Conservation (phyloP, 495 filamentous ascomycete species). For the Rusavskia elegans region DNA sequence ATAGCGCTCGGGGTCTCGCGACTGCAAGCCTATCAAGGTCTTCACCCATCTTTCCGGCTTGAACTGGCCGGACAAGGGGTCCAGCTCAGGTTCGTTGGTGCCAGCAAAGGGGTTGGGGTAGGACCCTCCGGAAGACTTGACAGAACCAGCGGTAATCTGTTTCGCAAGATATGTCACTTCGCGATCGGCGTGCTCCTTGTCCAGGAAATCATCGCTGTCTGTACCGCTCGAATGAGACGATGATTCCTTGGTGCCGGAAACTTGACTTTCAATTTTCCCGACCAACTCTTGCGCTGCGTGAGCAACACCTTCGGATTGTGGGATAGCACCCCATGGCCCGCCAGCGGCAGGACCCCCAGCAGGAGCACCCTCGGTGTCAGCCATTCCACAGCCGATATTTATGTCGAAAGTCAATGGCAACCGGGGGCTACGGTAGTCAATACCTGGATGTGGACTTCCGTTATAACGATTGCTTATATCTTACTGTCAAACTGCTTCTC, state of each 20-base stretch:
- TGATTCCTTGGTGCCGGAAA: neutral
- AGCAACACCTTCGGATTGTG: constrained; percentile 10
- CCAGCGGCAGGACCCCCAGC: neutral
- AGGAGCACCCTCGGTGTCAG: neutral
- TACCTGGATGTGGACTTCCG: too few species aligned
- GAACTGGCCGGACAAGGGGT: constrained; percentile 32
- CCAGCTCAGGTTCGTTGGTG: constrained; percentile 26
- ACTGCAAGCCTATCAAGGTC: constrained; percentile 30
- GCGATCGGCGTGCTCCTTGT: constrained; percentile 21
- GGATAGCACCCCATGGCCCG: constrained; percentile 8
- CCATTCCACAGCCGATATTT: neutral
- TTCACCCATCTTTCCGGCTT: constrained; percentile 35
- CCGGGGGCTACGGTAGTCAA: too few species aligned
- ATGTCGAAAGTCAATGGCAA: too few species aligned
- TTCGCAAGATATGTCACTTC: constrained; percentile 29
- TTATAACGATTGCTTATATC: too few species aligned
- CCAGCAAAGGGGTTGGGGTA: constrained; percentile 31
- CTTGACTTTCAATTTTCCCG: constrained; percentile 5
- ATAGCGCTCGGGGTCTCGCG: constrained; percentile 32
- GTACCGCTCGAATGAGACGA: constrained; percentile 2
- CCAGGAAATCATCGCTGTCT: constrained; percentile 8
- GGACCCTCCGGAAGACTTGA: constrained; percentile 19
- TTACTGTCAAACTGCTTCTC: too few species aligned
- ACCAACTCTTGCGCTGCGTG: constrained; percentile 1
- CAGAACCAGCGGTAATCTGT: constrained; percentile 32